These are phyloP conservation scores for Cymbopogon flexuosus DNA, from an alignment of 202 grass and related monocot genomes.

Conservation along the genomic window DNA sequence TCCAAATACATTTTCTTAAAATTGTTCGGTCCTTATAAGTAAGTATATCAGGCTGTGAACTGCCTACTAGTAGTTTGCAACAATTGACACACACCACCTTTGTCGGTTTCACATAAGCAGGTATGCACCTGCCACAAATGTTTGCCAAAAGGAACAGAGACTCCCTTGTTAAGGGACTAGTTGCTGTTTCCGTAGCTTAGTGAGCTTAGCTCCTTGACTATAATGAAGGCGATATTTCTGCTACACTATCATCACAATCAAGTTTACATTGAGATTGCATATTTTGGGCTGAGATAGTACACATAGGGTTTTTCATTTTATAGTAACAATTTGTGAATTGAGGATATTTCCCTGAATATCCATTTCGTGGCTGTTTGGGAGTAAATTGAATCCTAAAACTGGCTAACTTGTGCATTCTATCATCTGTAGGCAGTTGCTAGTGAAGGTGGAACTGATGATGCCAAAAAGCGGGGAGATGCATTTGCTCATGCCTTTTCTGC, in stretches of 20 bases:
- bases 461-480: conserved; percentile 88
- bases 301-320: background rate
- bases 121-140: background rate
- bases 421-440: conserved; percentile 86
- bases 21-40: background rate
- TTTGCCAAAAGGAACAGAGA: background rate
- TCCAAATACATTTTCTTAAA: background rate
- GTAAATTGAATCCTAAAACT: background rate
- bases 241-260: background rate
- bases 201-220: background rate
- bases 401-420: background rate
- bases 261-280: background rate
- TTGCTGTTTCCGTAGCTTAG: background rate
- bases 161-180: background rate
- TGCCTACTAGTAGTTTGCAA: background rate
- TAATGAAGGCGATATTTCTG: background rate
- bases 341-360: conserved; percentile 5
- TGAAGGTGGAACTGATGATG: conserved; percentile 96
- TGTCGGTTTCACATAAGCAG: conserved; percentile 21
- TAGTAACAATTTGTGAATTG: background rate
- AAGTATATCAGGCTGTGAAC: background rate
- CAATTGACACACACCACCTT: background rate
- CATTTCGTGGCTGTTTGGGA: background rate
- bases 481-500: conserved; percentile 96
- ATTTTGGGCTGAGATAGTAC: background rate